These are phyloP conservation scores for Microcera coccophila DNA, from an alignment of 2,329 filamentous ascomycete genomes.

Conservation along the genomic window DNA sequence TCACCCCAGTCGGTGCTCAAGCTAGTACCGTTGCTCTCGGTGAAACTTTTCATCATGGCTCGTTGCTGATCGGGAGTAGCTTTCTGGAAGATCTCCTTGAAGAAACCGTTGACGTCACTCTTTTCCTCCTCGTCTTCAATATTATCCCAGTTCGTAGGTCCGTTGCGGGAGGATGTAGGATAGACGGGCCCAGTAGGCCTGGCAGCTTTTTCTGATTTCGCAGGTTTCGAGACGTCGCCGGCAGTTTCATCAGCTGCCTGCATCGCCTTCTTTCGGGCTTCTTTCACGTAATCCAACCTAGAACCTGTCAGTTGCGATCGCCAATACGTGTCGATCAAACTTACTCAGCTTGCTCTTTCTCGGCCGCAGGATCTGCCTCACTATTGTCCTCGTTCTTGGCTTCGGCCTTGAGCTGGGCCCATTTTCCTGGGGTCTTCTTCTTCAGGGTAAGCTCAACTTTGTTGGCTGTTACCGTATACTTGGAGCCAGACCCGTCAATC, in stretches of 20 bases:
- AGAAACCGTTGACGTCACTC: constrained; percentile 72
- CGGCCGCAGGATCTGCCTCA: neutral
- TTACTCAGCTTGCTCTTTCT: constrained; percentile 19
- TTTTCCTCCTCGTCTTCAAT: constrained; percentile 60
- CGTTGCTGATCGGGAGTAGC: constrained; percentile 76
- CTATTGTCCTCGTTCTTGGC: constrained; percentile 4
- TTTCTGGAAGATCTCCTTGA: constrained; percentile 80
- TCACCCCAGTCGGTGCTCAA: constrained; percentile 90
- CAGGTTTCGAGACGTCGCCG: constrained; percentile 5
- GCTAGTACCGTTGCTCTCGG: constrained; percentile 88
- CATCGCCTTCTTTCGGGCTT: constrained; percentile 21
- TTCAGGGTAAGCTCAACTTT: constrained; percentile 75
- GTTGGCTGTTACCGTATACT: constrained; percentile 63
- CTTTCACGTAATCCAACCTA: constrained; percentile 19
- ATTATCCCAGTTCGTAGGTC: constrained; percentile 91
- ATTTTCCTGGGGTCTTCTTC: constrained; percentile 67
- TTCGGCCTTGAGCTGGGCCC: constrained; percentile 43
- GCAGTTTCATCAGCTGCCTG: constrained; percentile 12
- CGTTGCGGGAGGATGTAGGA: constrained; percentile 78
- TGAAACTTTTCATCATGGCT: constrained; percentile 97
- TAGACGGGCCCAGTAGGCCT: constrained; percentile 54
- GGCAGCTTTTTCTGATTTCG: neutral
- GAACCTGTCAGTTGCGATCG: constrained; percentile 5
- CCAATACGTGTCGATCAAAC: neutral
- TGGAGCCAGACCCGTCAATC: constrained; percentile 60